Evolutionary conservation across 148 eudicot species (phyloP), one percentile per base, ranked within the genome.

Genomic region (Nepenthes mirabilis): DNA sequence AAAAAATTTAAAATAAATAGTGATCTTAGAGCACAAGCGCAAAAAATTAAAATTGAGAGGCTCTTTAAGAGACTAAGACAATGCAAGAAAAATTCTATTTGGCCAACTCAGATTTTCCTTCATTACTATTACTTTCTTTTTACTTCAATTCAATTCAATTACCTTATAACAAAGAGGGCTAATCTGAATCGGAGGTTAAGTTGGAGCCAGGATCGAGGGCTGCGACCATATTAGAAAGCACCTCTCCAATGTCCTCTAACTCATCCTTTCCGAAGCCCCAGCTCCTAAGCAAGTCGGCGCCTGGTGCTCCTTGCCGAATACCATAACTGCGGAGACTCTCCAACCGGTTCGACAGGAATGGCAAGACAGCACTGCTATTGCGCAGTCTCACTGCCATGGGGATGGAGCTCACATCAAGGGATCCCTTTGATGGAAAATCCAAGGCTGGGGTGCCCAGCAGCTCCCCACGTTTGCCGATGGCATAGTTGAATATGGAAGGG

Each of bases 231-330:
- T 78, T 75, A 37, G 83, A 75, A 34, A 91, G 77, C 4, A 68
- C 52, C 75, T 88, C 96, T 59, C 82, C 90, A 68, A 86, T 70
- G 9, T 91, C 96, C 54, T 85, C 94, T 14, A 88, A n/a, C 56
- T 91, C 98, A 33, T 91, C 96, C 69, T 65, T 83, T 55, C 68
- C 98, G 50, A 88, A 85, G 52, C 94, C 98, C 98, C 96, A 91
- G 66, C 72, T 77, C 55, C 68, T 72, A 36, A 87, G 72, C 47
- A 88, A 36, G 56, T 80, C 85, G 2, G 76, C 60, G 43, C 95
- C 98, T 2, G 74, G 52, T 4, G 95, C 88, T 40, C 95, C 95
- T 75, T 74, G 79, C 59, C 74, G 79, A 49, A 86, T 66, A 13
- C 98, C 95, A 58, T 75, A 76, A 68, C 69, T 85, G 1, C 79